Percentiles rank a stretch among this genome's conserved stretches.
Conservation (phyloP, 2,329 filamentous ascomycete species). For the Trematosphaeria pertusa region DNA sequence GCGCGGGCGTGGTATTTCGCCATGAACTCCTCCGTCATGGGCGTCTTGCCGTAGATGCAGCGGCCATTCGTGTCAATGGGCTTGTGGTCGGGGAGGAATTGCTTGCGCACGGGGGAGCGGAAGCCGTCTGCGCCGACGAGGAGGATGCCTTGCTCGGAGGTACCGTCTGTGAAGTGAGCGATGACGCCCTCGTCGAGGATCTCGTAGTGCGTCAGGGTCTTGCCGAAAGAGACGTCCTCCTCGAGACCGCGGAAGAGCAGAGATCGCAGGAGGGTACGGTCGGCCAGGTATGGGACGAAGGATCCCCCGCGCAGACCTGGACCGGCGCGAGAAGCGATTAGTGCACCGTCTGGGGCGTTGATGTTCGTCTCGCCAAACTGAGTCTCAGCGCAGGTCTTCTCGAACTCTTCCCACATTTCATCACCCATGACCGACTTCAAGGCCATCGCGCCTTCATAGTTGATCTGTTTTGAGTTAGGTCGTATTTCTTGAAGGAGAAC, state of each 20-base stretch:
- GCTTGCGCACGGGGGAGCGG: constrained; percentile 11
- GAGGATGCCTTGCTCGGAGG: constrained; percentile 1
- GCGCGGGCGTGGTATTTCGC: constrained; percentile 18
- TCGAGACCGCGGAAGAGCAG: constrained; percentile 10
- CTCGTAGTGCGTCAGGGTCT: constrained; percentile 15
- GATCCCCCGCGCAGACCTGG: constrained; percentile 10
- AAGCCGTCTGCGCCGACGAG: constrained; percentile 52
- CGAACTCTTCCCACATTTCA: constrained; percentile 13
- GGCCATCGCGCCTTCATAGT: constrained; percentile 9
- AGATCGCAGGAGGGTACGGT: constrained; percentile 12
- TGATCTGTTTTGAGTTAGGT: constrained; percentile 8
- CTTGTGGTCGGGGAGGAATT: constrained; percentile 34
- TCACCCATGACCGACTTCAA: constrained; percentile 8
- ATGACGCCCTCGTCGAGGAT: constrained; percentile 2
- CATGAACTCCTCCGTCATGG: constrained; percentile 30
- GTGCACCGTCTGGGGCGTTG: constrained; percentile 13
- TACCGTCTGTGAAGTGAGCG: constrained; percentile 16
- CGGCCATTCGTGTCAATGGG: constrained; percentile 49
- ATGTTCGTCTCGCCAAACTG: constrained; percentile 18
- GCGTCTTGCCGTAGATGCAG: constrained; percentile 52
- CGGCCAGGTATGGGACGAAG: constrained; percentile 9
- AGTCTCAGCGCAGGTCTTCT: constrained; percentile 15
- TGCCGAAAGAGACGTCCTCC: constrained; percentile 10
- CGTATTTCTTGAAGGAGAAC: background rate
- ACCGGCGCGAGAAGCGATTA: constrained; percentile 13